These are phyloP conservation scores for Candida pseudoglaebosa DNA, from an alignment of 805 yeast species.

Conservation along the genomic window DNA sequence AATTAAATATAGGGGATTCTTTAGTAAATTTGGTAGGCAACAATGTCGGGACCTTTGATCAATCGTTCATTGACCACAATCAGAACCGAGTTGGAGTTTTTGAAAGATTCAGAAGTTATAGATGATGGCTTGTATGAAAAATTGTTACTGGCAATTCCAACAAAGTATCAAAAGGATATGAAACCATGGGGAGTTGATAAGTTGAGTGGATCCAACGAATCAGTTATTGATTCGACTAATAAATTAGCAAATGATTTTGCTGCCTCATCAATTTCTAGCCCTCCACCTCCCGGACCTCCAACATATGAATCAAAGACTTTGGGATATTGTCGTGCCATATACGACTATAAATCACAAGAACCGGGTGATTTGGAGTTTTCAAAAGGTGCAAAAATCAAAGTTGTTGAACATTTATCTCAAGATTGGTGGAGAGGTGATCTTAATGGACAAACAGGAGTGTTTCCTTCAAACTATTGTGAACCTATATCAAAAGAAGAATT, in stretches of 20 bases:
- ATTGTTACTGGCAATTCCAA: slow-evolving; percentile 52
- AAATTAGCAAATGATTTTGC: slow-evolving; percentile 8
- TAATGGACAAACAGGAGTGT: slow-evolving; percentile 60
- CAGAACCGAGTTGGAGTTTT: slow-evolving; percentile 75
- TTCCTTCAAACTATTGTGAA: slow-evolving; percentile 83
- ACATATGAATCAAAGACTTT: slow-evolving; percentile 14
- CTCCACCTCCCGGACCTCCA: slow-evolving; percentile 16
- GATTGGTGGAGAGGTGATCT: slow-evolving; percentile 89
- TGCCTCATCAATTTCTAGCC: slow-evolving; percentile 11
- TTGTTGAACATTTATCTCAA: slow-evolving; percentile 67
- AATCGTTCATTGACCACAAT: slow-evolving; percentile 77
- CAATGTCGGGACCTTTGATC: slow-evolving; percentile 54
- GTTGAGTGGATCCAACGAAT: slow-evolving; percentile 9
- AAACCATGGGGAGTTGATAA: slow-evolving; percentile 43
- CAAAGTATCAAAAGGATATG: slow-evolving; percentile 49
- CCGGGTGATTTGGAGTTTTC: slow-evolving; percentile 64
- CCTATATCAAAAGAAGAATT: slow-evolving; percentile 34
- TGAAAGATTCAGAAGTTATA: slow-evolving; percentile 71
- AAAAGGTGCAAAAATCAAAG: slow-evolving; percentile 65
- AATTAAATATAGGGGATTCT: background rate
- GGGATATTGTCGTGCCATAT: slow-evolving; percentile 59
- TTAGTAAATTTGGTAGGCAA: background rate
- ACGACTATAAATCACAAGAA: slow-evolving; percentile 71
- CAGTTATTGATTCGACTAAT: slow-evolving; percentile 6
- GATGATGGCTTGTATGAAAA: slow-evolving; percentile 51